phyloP scores from a whole-genome alignment of 2,329 filamentous ascomycete genomes.

The Colletotrichum tropicale region DNA sequence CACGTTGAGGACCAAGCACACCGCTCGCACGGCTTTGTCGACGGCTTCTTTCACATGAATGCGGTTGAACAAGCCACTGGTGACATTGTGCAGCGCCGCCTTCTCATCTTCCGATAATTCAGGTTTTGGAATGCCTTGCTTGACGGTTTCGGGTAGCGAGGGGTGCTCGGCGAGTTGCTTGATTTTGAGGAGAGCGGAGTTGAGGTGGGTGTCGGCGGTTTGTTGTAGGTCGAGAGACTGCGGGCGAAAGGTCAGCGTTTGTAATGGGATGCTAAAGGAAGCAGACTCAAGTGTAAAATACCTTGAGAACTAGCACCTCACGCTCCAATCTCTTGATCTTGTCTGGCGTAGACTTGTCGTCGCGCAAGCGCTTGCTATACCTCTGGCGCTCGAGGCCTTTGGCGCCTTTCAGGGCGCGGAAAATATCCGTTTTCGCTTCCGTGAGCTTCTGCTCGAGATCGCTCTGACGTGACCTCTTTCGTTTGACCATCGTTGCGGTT shows the following conservation, averaged over 20 bases:
- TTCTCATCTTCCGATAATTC: constrained; percentile 57
- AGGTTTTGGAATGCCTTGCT: constrained; percentile 51
- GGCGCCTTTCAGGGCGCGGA: constrained; percentile 71
- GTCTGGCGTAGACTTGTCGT: constrained; percentile 47
- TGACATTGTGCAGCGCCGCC: constrained; percentile 61
- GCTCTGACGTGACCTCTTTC: constrained; percentile 54
- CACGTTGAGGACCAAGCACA: constrained; percentile 54
- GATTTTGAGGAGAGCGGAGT: constrained; percentile 57
- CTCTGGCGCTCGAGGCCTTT: constrained; percentile 83
- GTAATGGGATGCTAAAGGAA: background rate
- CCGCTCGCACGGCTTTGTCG: constrained; percentile 50
- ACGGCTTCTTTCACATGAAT: constrained; percentile 54
- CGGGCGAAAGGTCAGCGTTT: background rate
- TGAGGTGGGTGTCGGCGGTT: constrained; percentile 60
- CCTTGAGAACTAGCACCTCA: constrained; percentile 63
- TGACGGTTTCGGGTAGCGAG: constrained; percentile 54
- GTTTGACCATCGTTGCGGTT: constrained; percentile 55
- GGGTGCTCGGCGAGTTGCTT: constrained; percentile 56
- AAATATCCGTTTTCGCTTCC: constrained; percentile 63
- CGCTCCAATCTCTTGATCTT: constrained; percentile 66
- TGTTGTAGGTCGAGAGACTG: constrained; percentile 63
- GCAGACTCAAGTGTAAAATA: constrained; percentile 17
- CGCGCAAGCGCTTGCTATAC: constrained; percentile 63
- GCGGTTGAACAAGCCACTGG: constrained; percentile 60
- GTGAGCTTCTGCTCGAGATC: constrained; percentile 55